Evolutionary conservation across 2,329 filamentous ascomycete genomes (phyloP).

Genomic region (Fusarium virguliforme): DNA sequence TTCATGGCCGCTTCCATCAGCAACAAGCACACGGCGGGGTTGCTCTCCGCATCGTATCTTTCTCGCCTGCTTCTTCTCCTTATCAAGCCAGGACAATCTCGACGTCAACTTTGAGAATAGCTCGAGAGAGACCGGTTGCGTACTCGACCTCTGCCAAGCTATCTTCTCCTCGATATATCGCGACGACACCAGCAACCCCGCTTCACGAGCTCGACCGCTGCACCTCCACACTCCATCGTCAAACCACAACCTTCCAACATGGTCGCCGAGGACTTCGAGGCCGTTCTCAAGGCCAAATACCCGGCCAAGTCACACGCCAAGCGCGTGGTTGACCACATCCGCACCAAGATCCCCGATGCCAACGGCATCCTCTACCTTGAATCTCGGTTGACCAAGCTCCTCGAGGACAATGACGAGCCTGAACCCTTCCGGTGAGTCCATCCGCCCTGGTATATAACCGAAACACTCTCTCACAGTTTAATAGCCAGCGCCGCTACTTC

Average conservation of each 20-base stretch:
- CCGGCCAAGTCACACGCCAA: constrained; percentile 91
- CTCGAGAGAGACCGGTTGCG: not conserved
- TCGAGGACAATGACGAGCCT: constrained; percentile 91
- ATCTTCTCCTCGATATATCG: not conserved
- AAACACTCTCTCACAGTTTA: constrained; percentile 13
- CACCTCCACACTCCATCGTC: not conserved
- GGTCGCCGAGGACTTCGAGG: constrained; percentile 64
- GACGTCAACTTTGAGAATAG: not conserved
- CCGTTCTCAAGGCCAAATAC: constrained; percentile 75
- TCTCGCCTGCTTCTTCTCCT: constrained; percentile 18
- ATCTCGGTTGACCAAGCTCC: constrained; percentile 83
- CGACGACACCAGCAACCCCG: constrained; percentile 15
- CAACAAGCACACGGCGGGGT: constrained; percentile 43
- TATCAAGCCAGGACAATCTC: constrained; percentile 15
- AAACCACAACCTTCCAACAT: constrained; percentile 45
- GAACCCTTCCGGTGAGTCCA: constrained; percentile 80
- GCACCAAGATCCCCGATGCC: constrained; percentile 74
- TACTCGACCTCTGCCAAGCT: not conserved
- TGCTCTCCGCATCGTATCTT: constrained; percentile 27
- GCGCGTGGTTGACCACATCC: constrained; percentile 86
- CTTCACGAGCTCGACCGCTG: constrained; percentile 17
- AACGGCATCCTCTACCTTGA: constrained; percentile 89
- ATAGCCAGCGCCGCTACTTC: constrained; percentile 90
- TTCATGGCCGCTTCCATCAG: constrained; percentile 39
- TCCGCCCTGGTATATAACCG: too few relatives aligned